A percentile compares a stretch with the other conserved stretches of the same genome.
These are phyloP conservation scores for Daldinia loculata DNA, from an alignment of 495 filamentous ascomycete species.

Conservation along the genomic window DNA sequence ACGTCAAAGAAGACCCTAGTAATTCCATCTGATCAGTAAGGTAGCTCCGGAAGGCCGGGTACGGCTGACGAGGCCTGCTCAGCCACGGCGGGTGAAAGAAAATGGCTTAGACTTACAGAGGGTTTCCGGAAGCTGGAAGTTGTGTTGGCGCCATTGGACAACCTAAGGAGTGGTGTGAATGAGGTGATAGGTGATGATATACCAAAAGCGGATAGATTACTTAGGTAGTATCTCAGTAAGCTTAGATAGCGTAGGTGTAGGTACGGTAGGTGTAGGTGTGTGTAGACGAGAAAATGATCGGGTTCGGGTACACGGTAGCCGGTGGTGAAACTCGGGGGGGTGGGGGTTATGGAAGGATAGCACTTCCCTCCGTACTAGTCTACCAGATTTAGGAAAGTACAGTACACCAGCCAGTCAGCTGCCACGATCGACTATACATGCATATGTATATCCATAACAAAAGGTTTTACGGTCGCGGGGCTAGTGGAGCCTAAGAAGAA, in stretches of 20 bases:
- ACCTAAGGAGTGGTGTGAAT: conserved; percentile 7
- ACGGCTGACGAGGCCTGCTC: conserved; percentile 17
- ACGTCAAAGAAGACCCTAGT: conserved; percentile 90
- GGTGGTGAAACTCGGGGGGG: conserved; percentile 26
- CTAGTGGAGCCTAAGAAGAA: conserved; percentile 13
- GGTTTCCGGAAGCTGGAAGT: conserved; percentile 63
- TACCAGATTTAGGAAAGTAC: conserved; percentile 13
- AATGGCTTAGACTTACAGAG: conserved; percentile 55
- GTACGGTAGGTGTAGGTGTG: neutral
- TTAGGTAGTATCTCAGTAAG: conserved; percentile 6
- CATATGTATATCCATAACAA: conserved; percentile 1
- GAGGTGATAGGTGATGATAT: conserved; percentile 15
- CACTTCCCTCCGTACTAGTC: conserved; percentile 6
- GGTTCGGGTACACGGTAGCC: conserved; percentile 17
- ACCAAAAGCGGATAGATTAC: conserved; percentile 2
- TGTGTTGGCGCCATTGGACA: conserved; percentile 60
- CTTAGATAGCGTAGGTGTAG: neutral
- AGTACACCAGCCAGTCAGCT: conserved; percentile 12
- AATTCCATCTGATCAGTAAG: conserved; percentile 15
- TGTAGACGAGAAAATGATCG: conserved; percentile 18
- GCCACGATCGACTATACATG: conserved; percentile 5
- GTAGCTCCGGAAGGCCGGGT: conserved; percentile 6
- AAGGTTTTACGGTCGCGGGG: conserved; percentile 20
- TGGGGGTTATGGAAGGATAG: neutral
- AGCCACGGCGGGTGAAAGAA: conserved; percentile 21